These are phyloP conservation scores for Oryza brachyantha DNA, from an alignment of 176 grass and related monocot genomes.

Conservation along the genomic window DNA sequence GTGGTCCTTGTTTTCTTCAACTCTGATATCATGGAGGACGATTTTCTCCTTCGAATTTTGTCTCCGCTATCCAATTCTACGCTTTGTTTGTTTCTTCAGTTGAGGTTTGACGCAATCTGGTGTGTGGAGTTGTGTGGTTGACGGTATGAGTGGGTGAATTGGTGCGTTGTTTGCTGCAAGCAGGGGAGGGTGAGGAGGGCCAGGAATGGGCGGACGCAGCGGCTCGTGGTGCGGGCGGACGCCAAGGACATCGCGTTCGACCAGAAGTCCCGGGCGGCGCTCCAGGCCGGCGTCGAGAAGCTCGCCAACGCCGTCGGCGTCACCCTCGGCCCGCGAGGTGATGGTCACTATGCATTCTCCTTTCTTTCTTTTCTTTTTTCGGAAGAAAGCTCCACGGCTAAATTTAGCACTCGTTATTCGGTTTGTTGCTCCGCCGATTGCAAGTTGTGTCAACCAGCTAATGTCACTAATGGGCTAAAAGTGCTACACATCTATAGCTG, in stretches of 20 bases:
- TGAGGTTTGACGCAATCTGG: too few relatives aligned
- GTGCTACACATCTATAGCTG: background rate
- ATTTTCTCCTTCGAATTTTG: too few relatives aligned
- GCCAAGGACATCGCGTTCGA: slow-evolving; percentile 76
- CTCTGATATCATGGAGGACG: too few relatives aligned
- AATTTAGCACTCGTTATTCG: background rate
- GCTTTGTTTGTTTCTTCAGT: too few relatives aligned
- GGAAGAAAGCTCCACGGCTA: background rate
- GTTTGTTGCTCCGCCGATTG: background rate
- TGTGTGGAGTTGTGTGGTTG: background rate
- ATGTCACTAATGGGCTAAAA: background rate
- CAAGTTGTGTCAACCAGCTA: background rate
- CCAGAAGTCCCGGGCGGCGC: slow-evolving; percentile 47
- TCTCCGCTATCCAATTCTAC: too few relatives aligned
- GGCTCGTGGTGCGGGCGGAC: slow-evolving; percentile 43
- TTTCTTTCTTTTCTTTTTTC: background rate
- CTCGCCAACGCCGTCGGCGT: slow-evolving; percentile 72
- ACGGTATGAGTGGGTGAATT: too few relatives aligned
- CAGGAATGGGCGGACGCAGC: slow-evolving; percentile 27
- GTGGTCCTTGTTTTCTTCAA: too few relatives aligned
- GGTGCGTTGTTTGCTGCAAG: slow-evolving; percentile 3
- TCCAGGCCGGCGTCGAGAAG: slow-evolving; percentile 68
- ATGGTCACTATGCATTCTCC: background rate
- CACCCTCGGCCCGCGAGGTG: slow-evolving; percentile 72
- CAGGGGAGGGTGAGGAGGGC: slow-evolving; percentile 34